phyloP scores from a whole-genome alignment of 2,329 filamentous ascomycete species.

The Hymenoscyphus fraxineus region DNA sequence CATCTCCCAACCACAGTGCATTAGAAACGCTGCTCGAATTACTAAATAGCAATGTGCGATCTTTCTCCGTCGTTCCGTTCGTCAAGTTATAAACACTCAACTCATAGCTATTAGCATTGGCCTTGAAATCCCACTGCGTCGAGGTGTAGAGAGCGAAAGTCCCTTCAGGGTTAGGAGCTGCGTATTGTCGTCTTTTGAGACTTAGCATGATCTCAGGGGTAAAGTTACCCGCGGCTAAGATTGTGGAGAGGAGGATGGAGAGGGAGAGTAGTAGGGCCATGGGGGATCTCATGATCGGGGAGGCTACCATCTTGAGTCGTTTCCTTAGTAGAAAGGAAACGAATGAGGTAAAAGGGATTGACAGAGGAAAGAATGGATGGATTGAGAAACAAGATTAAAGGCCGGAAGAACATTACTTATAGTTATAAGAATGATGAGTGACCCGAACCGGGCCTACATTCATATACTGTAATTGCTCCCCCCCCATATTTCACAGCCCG shows the following conservation, averaged over 20 bases:
- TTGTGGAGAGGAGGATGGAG: constrained; percentile 15
- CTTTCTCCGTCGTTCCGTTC: constrained; percentile 13
- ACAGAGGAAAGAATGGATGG: neutral
- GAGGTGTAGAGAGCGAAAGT: constrained; percentile 62
- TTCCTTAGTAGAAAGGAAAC: constrained; percentile 3
- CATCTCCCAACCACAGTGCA: constrained; percentile 25
- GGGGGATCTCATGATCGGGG: constrained; percentile 11
- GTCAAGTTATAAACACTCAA: constrained; percentile 65
- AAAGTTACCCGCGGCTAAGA: constrained; percentile 35
- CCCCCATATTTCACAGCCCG: too few species aligned
- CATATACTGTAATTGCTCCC: too few species aligned
- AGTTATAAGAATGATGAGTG: too few species aligned
- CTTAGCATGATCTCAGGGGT: constrained; percentile 73
- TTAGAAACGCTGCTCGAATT: constrained; percentile 27
- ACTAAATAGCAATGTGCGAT: constrained; percentile 15
- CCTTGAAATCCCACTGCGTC: constrained; percentile 74
- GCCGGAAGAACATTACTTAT: too few species aligned
- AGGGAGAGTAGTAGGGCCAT: constrained; percentile 6
- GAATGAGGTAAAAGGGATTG: constrained; percentile 3
- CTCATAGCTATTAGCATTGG: constrained; percentile 63
- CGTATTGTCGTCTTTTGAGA: constrained; percentile 66
- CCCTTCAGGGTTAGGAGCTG: constrained; percentile 63
- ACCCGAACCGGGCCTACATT: too few species aligned
- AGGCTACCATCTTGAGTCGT: constrained; percentile 6
- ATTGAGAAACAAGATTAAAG: too few species aligned